Conservation (phyloP, 202 grass and related monocot genomes). For the Hordeum pubiflorum region DNA sequence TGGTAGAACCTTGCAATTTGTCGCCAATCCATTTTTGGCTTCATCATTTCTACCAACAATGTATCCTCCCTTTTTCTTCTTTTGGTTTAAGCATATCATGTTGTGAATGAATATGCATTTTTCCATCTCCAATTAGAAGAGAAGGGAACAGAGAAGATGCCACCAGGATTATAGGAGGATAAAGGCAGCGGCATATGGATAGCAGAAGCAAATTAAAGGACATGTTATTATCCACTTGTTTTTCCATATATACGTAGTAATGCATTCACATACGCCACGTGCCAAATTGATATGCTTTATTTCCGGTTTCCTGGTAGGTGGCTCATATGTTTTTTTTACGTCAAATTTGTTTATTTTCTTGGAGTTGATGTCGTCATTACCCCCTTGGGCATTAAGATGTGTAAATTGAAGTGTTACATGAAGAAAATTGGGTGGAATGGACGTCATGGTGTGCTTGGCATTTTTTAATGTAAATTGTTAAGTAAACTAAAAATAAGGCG, state of each 20-base stretch:
- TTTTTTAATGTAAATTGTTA: too few species aligned
- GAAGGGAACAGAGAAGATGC: neutral
- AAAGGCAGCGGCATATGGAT: neutral
- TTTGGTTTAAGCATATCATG: neutral
- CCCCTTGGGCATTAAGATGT: neutral
- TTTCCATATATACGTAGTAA: neutral
- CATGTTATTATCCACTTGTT: neutral
- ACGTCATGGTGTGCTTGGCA: too few species aligned
- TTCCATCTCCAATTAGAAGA: neutral
- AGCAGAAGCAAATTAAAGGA: neutral
- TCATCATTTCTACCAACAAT: neutral
- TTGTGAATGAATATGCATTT: slow-evolving; percentile 14
- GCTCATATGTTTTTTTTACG: neutral
- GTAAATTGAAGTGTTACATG: too few species aligned
- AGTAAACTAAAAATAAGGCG: neutral
- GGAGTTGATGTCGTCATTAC: neutral
- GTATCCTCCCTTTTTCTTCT: neutral
- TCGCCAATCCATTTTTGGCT: neutral
- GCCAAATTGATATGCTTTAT: neutral
- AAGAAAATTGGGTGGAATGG: too few species aligned
- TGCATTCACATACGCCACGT: neutral
- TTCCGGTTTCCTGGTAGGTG: neutral
- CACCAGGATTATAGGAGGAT: neutral
- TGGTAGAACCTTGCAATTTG: neutral
- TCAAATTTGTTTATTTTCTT: neutral